Conservation (phyloP, 1,284 basidiomycete species). For the Irpex sp. region DNA sequence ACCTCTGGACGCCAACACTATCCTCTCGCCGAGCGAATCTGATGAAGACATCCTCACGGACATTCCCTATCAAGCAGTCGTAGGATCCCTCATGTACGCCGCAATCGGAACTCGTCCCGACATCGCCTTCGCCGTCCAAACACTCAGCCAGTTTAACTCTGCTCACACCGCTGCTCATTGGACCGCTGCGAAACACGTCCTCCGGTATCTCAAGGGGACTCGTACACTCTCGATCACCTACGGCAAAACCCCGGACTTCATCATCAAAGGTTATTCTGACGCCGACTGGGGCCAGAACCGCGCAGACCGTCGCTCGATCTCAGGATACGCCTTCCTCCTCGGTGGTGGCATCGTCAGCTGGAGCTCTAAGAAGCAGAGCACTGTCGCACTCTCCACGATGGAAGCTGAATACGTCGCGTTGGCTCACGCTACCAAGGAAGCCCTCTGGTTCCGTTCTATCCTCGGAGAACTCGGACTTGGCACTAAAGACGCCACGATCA, state of each 20-base stretch:
- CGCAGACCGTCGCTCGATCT: conserved; percentile 26
- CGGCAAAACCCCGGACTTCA: conserved; percentile 13
- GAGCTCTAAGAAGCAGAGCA: conserved; percentile 33
- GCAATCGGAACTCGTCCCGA: conserved; percentile 34
- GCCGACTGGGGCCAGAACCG: conserved; percentile 21
- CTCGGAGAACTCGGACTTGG: conserved; percentile 19
- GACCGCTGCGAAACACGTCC: conserved; percentile 33
- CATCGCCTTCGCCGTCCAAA: conserved; percentile 35
- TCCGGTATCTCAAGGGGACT: conserved; percentile 42
- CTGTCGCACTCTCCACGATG: conserved; percentile 28
- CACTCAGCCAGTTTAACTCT: conserved; percentile 32
- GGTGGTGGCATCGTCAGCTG: conserved; percentile 31
- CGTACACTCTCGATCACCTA: conserved; percentile 25
- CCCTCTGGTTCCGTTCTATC: conserved; percentile 26
- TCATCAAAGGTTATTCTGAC: conserved; percentile 34
- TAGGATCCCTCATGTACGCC: conserved; percentile 17
- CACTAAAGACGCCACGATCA: conserved; percentile 6
- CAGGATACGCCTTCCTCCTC: conserved; percentile 33
- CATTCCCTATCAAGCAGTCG: conserved; percentile 10
- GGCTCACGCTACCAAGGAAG: conserved; percentile 23
- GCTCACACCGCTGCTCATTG: conserved; percentile 29
- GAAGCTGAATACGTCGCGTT: conserved; percentile 40
- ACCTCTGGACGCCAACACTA: conserved; percentile 18
- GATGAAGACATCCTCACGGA: conserved; percentile 8
- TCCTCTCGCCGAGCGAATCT: conserved; percentile 7